Base-by-base conservation (phyloP, 2,329 filamentous ascomycete genomes). In the Venturia effusa region DNA sequence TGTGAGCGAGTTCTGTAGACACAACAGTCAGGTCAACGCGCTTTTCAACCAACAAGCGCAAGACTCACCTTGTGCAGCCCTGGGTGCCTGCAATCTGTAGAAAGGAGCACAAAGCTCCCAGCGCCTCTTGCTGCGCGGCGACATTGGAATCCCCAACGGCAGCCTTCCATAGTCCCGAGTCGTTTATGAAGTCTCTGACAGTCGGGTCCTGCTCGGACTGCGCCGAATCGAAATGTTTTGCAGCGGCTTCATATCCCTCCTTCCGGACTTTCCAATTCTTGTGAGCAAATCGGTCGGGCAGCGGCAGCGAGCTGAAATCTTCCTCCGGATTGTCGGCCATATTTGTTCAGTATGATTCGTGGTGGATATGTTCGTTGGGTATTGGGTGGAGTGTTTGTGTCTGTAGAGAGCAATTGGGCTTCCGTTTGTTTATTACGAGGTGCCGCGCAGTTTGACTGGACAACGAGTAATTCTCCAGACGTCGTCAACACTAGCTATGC, bases 241-340 rank as follows among this genome's bases (percentile, higher is more conserved):
- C 85, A 24, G 91, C 92, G 69, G 94, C 91, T 81, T 99, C 94
- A 74, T 97, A 99, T 62, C 87, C 94, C 72, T 86, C 86, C 78
- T 99, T 99, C 72, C 94, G 85, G 51, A 96, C 92, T 83, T 99
- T 99, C 94, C 94, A 99, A 72, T 89, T 85, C 88, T 96, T 96
- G 80, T 96, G 91, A 63, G 84, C 80, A 77, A 92, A 95, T 73
- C 90, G 85, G 67, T 96, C 91, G 55, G 85, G 80, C 64, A 96
- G 76, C 54, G 91, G 88, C 67, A 96, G 79, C 68, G 88, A 84
- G 77, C 86, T 88, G 74, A 88, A 93, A 74, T 96, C 90, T 73
- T 92, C 89, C 75, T 93, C 89, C 74, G 83, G 79, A 68, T 51
- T 51, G 6, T 95, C 91, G 65, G 88, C 89, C 90, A 95, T 95